Conservation (phyloP, 1,139 yeast genomes). For the Petasospora rhodanensis region DNA sequence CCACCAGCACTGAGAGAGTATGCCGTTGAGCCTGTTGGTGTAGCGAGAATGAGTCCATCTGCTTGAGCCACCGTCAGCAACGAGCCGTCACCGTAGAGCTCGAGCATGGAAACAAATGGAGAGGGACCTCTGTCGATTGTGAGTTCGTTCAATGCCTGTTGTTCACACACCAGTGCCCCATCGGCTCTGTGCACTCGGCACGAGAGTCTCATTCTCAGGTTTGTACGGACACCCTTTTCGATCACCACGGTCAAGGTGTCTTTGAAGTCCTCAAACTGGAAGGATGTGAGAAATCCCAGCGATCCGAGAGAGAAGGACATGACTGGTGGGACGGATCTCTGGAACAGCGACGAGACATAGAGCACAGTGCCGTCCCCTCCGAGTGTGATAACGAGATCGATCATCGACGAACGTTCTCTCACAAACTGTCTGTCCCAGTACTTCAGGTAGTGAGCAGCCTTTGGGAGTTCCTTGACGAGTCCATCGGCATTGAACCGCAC, state of each 20-base stretch:
- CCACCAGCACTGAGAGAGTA: conserved; percentile 91
- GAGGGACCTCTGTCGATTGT: conserved; percentile 88
- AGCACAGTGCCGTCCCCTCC: conserved; percentile 93
- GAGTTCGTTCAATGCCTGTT: conserved; percentile 77
- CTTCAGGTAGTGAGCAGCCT: conserved; percentile 41
- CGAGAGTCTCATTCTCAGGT: conserved; percentile 75
- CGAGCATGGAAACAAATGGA: conserved; percentile 80
- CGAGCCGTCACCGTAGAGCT: conserved; percentile 76
- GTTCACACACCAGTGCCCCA: conserved; percentile 61
- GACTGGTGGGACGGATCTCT: conserved; percentile 83
- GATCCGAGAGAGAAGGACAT: conserved; percentile 78
- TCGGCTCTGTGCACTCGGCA: conserved; percentile 55
- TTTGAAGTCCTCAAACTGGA: conserved; percentile 66
- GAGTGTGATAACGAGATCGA: conserved; percentile 73
- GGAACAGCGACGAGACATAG: conserved; percentile 74
- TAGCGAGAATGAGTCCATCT: conserved; percentile 82
- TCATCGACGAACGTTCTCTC: conserved; percentile 46
- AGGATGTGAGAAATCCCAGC: conserved; percentile 76
- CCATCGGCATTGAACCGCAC: conserved; percentile 54
- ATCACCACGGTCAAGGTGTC: conserved; percentile 51
- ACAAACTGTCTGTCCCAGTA: conserved; percentile 69
- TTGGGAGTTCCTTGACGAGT: conserved; percentile 36
- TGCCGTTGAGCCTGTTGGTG: conserved; percentile 93
- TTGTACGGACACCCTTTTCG: conserved; percentile 69
- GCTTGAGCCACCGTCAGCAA: conserved; percentile 84